Conservation (phyloP, 495 filamentous ascomycete species). For the Clohesyomyces aquaticus region DNA sequence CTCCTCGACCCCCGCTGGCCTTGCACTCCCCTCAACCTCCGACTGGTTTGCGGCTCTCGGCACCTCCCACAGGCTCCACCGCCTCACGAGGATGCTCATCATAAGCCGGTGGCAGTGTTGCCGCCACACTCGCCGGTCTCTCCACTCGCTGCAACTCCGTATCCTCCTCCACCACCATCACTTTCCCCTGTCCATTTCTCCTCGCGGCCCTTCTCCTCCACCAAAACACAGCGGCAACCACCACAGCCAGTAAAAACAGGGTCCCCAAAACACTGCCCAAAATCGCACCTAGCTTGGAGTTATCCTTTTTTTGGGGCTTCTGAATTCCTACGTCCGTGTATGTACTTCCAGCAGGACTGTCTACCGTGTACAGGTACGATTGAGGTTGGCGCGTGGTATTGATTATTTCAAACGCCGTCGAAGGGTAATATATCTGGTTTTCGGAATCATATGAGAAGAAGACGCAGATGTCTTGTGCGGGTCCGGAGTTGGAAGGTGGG, state of each 20-base stretch:
- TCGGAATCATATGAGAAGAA: conserved; percentile 6
- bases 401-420: conserved; percentile 10
- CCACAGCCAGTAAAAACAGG: conserved; percentile 1
- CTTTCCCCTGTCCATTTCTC: conserved; percentile 8
- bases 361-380: conserved; percentile 14
- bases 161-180: conserved; percentile 1
- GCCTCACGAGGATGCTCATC: not conserved
- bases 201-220: conserved; percentile 1
- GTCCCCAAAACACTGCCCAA: conserved; percentile 12
- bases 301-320: not conserved
- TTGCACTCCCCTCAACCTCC: no score
- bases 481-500: conserved; percentile 2
- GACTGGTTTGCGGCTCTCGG: no score
- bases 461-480: conserved; percentile 15
- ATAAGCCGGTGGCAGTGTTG: conserved; percentile 14
- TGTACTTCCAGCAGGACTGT: conserved; percentile 8
- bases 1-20: no score
- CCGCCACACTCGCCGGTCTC: not conserved
- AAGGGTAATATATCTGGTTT: conserved; percentile 1
- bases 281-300: conserved; percentile 14
- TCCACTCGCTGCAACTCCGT: not conserved
- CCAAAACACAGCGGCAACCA: conserved; percentile 6
- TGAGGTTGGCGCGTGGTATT: conserved; percentile 12
- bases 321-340: not conserved
- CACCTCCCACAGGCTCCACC: no score